Evolutionary conservation across 768 basidiomycete species (phyloP), one percentile per base, ranked within the genome.

Genomic region (Hypholoma fasciculare): DNA sequence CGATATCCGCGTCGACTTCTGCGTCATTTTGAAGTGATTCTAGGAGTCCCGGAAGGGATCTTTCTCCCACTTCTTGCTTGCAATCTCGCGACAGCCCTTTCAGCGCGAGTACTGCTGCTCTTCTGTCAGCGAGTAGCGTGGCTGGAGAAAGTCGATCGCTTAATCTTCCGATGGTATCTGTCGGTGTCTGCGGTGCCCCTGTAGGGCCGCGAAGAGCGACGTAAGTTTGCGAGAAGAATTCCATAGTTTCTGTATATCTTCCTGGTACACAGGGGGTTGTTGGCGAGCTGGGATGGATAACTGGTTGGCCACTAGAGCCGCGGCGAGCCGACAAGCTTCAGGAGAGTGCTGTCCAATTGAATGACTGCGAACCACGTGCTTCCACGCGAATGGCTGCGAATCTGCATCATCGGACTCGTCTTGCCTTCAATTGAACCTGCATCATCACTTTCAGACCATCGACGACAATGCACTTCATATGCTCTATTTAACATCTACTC

Each of bases 61-160:
- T 80, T 60, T 84, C 80, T 14, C 94, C 95, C 19, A 98, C 91
- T 58, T 97, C 93, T 59, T 87, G 80, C 70, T 91, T 96, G 78
- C 90, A 94, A 72, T 97, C 96, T 58, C 95, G 84, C 47, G 88
- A 79, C 53, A 98, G 86, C 19, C 96, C 96, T 71, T 98, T 98
- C 63, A 99, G 82, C 0, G 94, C 85, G 52, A 97, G 78, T n/a
- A 99, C 89, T 0, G 96, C 90, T 26, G 96, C 96, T 57, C 94
- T 84, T 65, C 97, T 81, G 75, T 98, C 97, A 30, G 94, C 90
- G 14, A 96, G 84, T 23, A 92, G 85, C 0, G 92, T 89, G 3
- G 90, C 86, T n/a, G 95, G 94, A 17, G 93, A 90, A 19, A 99
- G 85, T 30, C 94, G 78, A 70, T 97, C 95, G 63, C 89, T 90